A percentile compares a stretch with the other conserved stretches of the same genome.
These are phyloP conservation scores for Colletotrichum echinochloae DNA, from an alignment of 2,329 filamentous ascomycete genomes.

Conservation along the genomic window DNA sequence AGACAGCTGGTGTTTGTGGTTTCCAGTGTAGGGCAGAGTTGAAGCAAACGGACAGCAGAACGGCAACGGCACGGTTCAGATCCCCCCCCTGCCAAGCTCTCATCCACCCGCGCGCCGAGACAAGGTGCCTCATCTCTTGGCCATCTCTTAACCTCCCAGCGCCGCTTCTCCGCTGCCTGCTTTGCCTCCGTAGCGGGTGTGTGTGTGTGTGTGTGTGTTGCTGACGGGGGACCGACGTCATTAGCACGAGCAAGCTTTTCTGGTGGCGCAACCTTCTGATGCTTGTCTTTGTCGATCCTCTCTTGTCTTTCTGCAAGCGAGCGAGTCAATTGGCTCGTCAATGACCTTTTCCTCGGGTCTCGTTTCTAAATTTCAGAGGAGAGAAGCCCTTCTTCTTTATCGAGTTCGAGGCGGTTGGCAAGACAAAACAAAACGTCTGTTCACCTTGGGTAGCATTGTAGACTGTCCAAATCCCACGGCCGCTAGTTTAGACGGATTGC, in stretches of 20 bases:
- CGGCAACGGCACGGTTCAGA: neutral
- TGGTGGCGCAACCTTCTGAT: slow-evolving; percentile 26
- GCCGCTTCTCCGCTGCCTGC: neutral
- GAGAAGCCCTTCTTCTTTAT: neutral
- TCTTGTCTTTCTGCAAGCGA: neutral
- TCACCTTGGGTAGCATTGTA: neutral
- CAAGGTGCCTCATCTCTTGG: slow-evolving; percentile 39
- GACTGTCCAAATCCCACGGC: neutral
- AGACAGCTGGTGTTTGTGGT: too few relatives aligned
- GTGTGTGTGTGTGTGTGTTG: neutral
- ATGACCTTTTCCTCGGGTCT: neutral
- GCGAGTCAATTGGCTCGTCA: slow-evolving; percentile 14
- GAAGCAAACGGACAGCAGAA: too few relatives aligned
- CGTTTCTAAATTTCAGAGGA: neutral
- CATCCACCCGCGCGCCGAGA: slow-evolving; percentile 20
- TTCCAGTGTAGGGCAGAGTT: neutral
- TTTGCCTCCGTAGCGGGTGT: neutral
- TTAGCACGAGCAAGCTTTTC: slow-evolving; percentile 30
- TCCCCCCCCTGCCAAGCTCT: slow-evolving; percentile 23
- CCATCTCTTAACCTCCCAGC: slow-evolving; percentile 22
- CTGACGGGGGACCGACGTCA: slow-evolving; percentile 25
- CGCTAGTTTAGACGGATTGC: neutral
- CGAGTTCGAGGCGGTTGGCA: neutral
- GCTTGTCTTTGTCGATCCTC: slow-evolving; percentile 30
- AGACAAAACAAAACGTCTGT: slow-evolving; percentile 23